Conservation (phyloP, 2,329 filamentous ascomycete species). For the Penicillium sp. region DNA sequence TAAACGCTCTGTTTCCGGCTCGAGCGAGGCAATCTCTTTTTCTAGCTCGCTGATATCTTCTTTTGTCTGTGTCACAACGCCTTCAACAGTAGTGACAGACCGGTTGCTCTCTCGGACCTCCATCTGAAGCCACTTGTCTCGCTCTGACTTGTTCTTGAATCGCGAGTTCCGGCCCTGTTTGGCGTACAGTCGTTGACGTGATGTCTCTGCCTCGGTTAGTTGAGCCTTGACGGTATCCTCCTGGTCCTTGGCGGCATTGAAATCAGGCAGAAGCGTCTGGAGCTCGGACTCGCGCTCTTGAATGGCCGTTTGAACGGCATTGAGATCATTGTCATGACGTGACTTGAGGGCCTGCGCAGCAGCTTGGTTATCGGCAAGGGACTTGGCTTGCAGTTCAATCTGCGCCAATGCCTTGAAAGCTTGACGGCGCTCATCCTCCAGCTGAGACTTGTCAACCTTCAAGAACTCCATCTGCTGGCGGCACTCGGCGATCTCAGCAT, state of each 20-base stretch:
- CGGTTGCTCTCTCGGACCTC: conserved; percentile 80
- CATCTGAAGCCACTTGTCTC: conserved; percentile 77
- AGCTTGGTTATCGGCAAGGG: conserved; percentile 78
- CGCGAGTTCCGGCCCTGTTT: conserved; percentile 89
- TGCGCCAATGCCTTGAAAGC: conserved; percentile 78
- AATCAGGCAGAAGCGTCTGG: conserved; percentile 71
- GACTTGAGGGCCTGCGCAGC: conserved; percentile 71
- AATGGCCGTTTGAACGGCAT: conserved; percentile 73
- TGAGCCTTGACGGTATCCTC: conserved; percentile 71
- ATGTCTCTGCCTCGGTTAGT: conserved; percentile 73
- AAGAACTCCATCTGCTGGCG: conserved; percentile 82
- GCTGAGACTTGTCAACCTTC: conserved; percentile 78
- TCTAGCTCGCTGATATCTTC: conserved; percentile 78
- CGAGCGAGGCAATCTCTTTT: conserved; percentile 68
- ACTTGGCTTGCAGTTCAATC: conserved; percentile 80
- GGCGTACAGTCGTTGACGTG: conserved; percentile 76
- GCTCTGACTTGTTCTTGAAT: conserved; percentile 84
- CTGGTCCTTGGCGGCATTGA: conserved; percentile 69
- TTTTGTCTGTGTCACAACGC: conserved; percentile 77
- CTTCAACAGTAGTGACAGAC: conserved; percentile 76
- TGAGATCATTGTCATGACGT: conserved; percentile 71
- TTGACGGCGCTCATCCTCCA: conserved; percentile 87
- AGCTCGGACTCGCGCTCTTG: conserved; percentile 75
- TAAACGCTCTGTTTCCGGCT: conserved; percentile 70
- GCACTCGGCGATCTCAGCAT: conserved; percentile 75